These are phyloP conservation scores for Knoxdaviesia capensis DNA, from an alignment of 2,329 filamentous ascomycete species.

Conservation along the genomic window DNA sequence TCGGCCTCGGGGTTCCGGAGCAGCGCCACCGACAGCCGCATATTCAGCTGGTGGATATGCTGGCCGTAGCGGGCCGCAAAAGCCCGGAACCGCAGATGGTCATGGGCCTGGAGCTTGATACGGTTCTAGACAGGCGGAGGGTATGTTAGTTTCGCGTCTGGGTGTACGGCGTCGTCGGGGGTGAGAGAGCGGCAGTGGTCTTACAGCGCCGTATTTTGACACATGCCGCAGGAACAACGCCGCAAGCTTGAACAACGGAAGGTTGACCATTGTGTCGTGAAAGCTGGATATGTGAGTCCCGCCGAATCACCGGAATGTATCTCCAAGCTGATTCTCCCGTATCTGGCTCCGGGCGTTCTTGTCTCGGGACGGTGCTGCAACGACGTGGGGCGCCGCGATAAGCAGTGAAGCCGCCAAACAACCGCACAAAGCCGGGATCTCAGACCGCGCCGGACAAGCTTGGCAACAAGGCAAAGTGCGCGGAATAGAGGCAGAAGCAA, in stretches of 20 bases:
- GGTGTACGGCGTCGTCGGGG: background rate
- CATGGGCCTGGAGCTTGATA: slow-evolving; percentile 45
- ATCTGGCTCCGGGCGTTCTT: too few species aligned
- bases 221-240: slow-evolving; percentile 43
- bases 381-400: too few species aligned
- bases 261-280: slow-evolving; percentile 35
- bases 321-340: too few species aligned
- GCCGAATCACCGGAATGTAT: too few species aligned
- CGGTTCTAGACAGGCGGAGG: slow-evolving; percentile 28
- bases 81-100: slow-evolving; percentile 37
- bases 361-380: too few species aligned
- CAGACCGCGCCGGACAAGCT: too few species aligned
- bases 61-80: slow-evolving; percentile 44
- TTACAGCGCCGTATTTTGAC: slow-evolving; percentile 49
- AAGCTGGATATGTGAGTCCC: too few species aligned
- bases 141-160: background rate
- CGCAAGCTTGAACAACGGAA: slow-evolving; percentile 48
- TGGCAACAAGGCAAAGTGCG: too few species aligned
- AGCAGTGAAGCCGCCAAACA: too few species aligned
- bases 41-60: slow-evolving; percentile 44
- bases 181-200: slow-evolving; percentile 9
- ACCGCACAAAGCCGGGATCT: too few species aligned
- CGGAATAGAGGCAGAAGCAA: too few species aligned
- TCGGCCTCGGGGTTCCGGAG: slow-evolving; percentile 37
- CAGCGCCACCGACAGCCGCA: slow-evolving; percentile 39